Conservation (phyloP, 306 rosid genomes). For the Pueraria montana region DNA sequence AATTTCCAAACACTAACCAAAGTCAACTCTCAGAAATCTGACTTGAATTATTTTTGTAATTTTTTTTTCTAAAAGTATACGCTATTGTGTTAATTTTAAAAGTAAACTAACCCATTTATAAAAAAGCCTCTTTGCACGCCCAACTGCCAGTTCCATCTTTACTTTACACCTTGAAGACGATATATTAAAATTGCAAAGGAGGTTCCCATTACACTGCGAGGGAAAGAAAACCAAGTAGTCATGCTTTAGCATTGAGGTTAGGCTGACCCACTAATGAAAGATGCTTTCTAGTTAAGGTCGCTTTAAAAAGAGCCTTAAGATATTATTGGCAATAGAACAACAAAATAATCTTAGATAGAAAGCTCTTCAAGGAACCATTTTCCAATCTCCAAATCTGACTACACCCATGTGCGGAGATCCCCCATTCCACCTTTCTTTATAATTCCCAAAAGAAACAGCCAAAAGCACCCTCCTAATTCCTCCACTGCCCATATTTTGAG, state of each 20-base stretch:
- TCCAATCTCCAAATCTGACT: constrained; percentile 60
- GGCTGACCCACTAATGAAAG: background rate
- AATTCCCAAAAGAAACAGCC: constrained; percentile 50
- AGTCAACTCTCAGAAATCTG: no score
- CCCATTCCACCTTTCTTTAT: constrained; percentile 40
- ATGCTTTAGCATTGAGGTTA: constrained; percentile 10
- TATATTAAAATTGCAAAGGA: background rate
- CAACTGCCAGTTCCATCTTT: background rate
- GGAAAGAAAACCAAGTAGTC: background rate
- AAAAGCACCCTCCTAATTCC: constrained; percentile 58
- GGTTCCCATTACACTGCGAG: background rate
- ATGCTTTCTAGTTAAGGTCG: constrained; percentile 24
- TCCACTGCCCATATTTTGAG: constrained; percentile 40
- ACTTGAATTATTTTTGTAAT: no score
- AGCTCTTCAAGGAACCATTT: constrained; percentile 42
- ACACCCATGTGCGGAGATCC: constrained; percentile 76
- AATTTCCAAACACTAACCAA: no score
- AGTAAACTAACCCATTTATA: background rate
- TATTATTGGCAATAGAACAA: background rate
- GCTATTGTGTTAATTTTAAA: no score
- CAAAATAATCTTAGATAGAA: background rate
- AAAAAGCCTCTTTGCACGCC: background rate
- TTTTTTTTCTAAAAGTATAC: no score
- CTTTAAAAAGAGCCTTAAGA: background rate
- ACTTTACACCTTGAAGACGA: background rate